Evolutionary conservation across 1,139 yeast species (phyloP), one percentile per base, ranked within the genome.

Genomic region (Schwanniomyces etchellsii): DNA sequence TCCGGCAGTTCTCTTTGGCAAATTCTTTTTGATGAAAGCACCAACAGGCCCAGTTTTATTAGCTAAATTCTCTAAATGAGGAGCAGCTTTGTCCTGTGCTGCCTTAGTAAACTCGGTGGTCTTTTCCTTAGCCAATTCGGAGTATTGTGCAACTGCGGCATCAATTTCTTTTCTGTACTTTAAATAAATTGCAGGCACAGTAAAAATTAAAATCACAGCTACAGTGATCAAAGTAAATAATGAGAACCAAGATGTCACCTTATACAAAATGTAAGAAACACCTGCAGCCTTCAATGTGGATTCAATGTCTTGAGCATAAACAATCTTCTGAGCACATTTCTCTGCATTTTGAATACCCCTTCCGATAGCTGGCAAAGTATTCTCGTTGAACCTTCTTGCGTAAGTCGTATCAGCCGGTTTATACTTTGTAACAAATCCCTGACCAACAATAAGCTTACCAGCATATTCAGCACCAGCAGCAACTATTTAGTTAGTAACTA

Each of bases 161-260:
- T 89, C 95, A 55, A 91, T 82, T 64, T 83, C 82, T 49, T 70
- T 70, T 70, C 86, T 80, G 73, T 84, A 79, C 44, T 70, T 71
- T 44, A 72, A 61, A 67, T 89, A 91, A 42, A 83, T 50, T 20
- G 74, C 75, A 37, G 98, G 97, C 30, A 75, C 61, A 28, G 93
- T 63, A 70, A 91, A 91, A 14, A 83, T 71, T 21, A 69, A 55
- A 32, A 85, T 58, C 34, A 82, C 75, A 27, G 74, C 57, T 30
- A 73, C 49, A 43, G 82, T 62, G 26, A 77, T 49, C 47, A 89
- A 61, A 24, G 81, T 67, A 73, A 81, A 83, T 37, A 89, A 57
- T 15, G 95, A 75, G 54, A 89, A 67, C 74, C 78, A 69, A 25
- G 85, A 77, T 42, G 95, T 83, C 48, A 89, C 62, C 57, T 78